Evolutionary conservation across 495 filamentous ascomycete species (phyloP).

Genomic region (Darksidea phi): DNA sequence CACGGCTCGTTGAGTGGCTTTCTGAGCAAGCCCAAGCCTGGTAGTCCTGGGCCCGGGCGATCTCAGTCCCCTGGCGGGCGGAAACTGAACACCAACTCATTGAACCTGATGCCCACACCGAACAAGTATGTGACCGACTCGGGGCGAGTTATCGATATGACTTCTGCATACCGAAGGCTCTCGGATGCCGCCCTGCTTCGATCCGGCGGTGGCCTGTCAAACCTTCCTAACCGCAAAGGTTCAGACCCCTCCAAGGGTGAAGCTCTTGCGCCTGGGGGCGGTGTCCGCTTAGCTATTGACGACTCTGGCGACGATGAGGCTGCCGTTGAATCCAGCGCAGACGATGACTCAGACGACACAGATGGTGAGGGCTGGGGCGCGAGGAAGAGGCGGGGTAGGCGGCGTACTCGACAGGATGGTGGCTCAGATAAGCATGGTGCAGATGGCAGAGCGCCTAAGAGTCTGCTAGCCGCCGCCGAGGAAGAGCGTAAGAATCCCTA

Average conservation of each 20-base stretch:
- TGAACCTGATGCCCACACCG: slow-evolving; percentile 44
- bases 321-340: slow-evolving; percentile 45
- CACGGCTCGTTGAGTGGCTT: slow-evolving; percentile 53
- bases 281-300: slow-evolving; percentile 70
- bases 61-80: slow-evolving; percentile 59
- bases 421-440: slow-evolving; percentile 33
- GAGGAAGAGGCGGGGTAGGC: slow-evolving; percentile 44
- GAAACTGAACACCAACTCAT: slow-evolving; percentile 44
- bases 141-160: slow-evolving; percentile 56
- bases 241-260: slow-evolving; percentile 39
- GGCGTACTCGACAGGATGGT: slow-evolving; percentile 29
- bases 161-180: slow-evolving; percentile 59
- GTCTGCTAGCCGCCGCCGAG: slow-evolving; percentile 66
- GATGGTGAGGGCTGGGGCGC: slow-evolving; percentile 47
- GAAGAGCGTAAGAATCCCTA: slow-evolving; percentile 69
- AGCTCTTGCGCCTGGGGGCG: slow-evolving; percentile 49
- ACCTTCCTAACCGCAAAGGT: slow-evolving; percentile 48
- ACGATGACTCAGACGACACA: slow-evolving; percentile 41
- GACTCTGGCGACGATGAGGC: slow-evolving; percentile 61
- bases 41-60: slow-evolving; percentile 58
- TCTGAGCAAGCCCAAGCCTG: slow-evolving; percentile 53
- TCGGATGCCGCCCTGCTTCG: slow-evolving; percentile 63
- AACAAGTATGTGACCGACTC: slow-evolving; percentile 50
- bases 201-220: slow-evolving; percentile 55
- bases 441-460: slow-evolving; percentile 46